Evolutionary conservation across 495 filamentous ascomycete genomes (phyloP).

Genomic region (Neurospora sp.): DNA sequence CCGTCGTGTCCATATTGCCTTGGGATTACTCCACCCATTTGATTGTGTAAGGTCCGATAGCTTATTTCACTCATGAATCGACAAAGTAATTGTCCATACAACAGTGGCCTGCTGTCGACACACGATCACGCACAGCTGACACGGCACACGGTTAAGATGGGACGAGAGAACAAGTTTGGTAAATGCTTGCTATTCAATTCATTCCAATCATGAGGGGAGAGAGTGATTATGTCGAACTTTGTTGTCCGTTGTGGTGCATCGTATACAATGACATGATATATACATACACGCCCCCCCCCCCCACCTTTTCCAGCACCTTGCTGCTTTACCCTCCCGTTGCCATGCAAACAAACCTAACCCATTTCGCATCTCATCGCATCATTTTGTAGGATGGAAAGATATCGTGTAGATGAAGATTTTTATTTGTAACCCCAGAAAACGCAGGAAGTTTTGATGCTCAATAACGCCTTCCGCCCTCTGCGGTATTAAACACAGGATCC

Average conservation of each 20-base stretch:
- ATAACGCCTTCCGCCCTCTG: conserved; percentile 37
- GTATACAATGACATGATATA: background rate
- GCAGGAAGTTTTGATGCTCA: conserved; percentile 35
- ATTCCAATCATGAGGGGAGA: background rate
- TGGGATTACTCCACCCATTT: too few relatives aligned
- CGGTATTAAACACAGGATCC: conserved; percentile 25
- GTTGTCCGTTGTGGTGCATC: background rate
- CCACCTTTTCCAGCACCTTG: background rate
- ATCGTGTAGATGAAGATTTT: conserved; percentile 17
- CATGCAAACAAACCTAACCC: background rate
- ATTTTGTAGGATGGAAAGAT: background rate
- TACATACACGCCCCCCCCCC: background rate
- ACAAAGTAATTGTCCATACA: background rate
- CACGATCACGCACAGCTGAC: background rate
- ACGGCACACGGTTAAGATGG: too few relatives aligned
- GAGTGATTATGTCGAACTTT: background rate
- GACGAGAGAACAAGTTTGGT: background rate
- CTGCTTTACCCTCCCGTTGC: background rate
- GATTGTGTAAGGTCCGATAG: too few relatives aligned
- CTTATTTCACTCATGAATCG: background rate
- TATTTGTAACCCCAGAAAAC: conserved; percentile 14
- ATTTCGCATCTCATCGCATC: background rate
- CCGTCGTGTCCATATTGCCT: too few relatives aligned
- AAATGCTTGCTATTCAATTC: background rate
- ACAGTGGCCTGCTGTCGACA: background rate